Conservation (phyloP, 495 filamentous ascomycete species). For the Aspergillus sclerotiicarbonarius region DNA sequence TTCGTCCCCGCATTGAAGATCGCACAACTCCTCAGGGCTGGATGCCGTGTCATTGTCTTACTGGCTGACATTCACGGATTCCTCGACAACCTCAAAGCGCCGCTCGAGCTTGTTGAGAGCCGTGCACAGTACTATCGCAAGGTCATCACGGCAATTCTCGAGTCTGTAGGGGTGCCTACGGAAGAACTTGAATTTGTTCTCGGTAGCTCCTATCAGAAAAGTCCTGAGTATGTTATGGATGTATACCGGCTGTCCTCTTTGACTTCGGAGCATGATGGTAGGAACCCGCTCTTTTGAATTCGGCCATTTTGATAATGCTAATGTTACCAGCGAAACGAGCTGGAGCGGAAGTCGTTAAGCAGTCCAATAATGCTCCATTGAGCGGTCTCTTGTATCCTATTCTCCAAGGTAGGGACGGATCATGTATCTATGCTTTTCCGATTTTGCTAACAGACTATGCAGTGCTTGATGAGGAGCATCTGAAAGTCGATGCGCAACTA, state of each 20-base stretch:
- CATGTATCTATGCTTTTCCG: too few relatives aligned
- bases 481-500: constrained; percentile 79
- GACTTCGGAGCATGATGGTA: constrained; percentile 45
- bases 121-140: constrained; percentile 71
- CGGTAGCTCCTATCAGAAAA: constrained; percentile 76
- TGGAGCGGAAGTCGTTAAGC: constrained; percentile 91
- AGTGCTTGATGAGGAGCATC: constrained; percentile 84
- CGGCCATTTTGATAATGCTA: too few relatives aligned
- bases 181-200: constrained; percentile 81
- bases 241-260: constrained; percentile 41
- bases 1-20: constrained; percentile 75
- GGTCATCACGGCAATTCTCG: constrained; percentile 62
- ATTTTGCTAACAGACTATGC: too few relatives aligned
- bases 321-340: constrained; percentile 61
- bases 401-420: constrained; percentile 54
- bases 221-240: constrained; percentile 41
- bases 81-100: constrained; percentile 46
- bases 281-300: too few relatives aligned
- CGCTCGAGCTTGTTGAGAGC: constrained; percentile 77
- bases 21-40: constrained; percentile 81
- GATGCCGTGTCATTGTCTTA: constrained; percentile 76
- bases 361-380: constrained; percentile 70
- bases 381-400: constrained; percentile 73
- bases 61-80: constrained; percentile 68
- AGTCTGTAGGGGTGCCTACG: constrained; percentile 65